Evolutionary conservation across 108 stramenopile species (phyloP), one percentile per base, ranked within the genome.

Genomic region (Pseudonitzschia delicatissima): DNA sequence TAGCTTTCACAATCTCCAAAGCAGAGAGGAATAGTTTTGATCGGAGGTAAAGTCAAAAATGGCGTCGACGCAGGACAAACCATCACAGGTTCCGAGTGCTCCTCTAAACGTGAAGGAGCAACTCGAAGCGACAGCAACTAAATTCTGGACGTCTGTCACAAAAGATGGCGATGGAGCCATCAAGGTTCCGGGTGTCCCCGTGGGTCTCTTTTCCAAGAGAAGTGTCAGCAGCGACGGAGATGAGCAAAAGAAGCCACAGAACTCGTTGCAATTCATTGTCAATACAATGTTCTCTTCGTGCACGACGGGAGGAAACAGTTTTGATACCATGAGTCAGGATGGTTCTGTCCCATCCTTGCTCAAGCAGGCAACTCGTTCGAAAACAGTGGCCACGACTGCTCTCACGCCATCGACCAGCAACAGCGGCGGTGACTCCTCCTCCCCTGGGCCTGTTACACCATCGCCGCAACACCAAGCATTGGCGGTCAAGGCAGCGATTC

Each of bases 71-170:
- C n/a, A 55, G n/a, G 25, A 55, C 0, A 27, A 55, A 0, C 26
- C 29, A 0, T 18, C 29, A 0, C 12, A 35, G 31, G 15, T 4
- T 13, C 53, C 53, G 25, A 55, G n/a, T 17, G 3, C 17, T 1
- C 55, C 55, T 1, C 33, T 57, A 2, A 57, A 31, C n/a, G 55
- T 57, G 5, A 57, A 57, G 55, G 55, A 57, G 29, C 55, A 57
- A 8, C 32, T 61, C 32, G 60, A 61, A 61, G 60, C 60, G 11
- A 33, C 60, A 5, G 60, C 60, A n/a, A 40, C 15, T 39, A 35
- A 37, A 8, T 36, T 61, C 26, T 61, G 60, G 60, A 26, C 60
- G 0, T 61, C 60, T 0, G 32, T 55, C 29, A 55, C 29, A 3
- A 55, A 27, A 5, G 31, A 31, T 0, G 17, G 25, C 23, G 12